Percentiles rank a stretch among this genome's conserved stretches.
phyloP scores from a whole-genome alignment of 805 yeast species.

The Jamesozyma spencerorum region DNA sequence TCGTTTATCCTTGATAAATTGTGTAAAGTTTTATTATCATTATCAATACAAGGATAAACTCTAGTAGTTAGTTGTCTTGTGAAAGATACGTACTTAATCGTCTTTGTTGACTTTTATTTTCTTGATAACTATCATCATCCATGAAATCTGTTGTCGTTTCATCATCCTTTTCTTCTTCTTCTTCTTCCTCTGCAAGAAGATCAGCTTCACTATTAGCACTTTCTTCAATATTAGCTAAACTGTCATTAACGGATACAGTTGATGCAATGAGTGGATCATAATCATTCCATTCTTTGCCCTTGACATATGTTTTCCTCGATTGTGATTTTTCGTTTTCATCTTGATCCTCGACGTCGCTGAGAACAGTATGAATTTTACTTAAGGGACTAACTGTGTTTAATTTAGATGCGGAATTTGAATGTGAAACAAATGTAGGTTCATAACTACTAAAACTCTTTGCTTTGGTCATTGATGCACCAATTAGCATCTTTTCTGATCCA shows the following conservation, averaged over 20 bases:
- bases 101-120: slow-evolving; percentile 5
- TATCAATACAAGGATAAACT: not conserved
- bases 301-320: no score
- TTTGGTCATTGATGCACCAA: no score
- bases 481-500: no score
- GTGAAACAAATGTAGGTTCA: not conserved
- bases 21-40: no score
- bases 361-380: no score
- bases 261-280: not conserved
- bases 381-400: no score
- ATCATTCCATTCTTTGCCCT: no score
- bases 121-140: slow-evolving; percentile 1
- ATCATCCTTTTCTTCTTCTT: not conserved
- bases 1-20: no score
- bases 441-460: no score
- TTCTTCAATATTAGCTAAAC: not conserved
- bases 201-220: not conserved
- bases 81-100: slow-evolving; percentile 5
- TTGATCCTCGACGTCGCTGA: not conserved
- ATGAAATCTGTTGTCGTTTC: not conserved
- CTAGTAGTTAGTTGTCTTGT: not conserved
- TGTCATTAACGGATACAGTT: not conserved
- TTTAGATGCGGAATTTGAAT: no score
- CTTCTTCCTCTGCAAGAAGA: not conserved
- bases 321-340: not conserved